These are phyloP conservation scores for Lunasporangiospora selenospora DNA, from an alignment of 192 early-diverging fungal genomes.

Conservation along the genomic window DNA sequence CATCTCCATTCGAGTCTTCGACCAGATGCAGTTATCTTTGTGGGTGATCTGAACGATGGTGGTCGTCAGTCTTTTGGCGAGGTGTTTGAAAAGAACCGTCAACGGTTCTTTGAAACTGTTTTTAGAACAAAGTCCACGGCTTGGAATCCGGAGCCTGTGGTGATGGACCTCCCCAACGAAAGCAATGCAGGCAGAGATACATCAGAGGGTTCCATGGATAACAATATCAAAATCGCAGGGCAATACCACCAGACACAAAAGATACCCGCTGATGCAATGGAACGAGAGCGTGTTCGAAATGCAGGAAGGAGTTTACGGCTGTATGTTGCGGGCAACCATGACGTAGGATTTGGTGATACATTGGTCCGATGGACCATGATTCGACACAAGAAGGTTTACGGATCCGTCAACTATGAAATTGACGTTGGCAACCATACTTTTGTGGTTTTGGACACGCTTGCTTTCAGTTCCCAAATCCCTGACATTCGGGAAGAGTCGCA, in stretches of 20 bases:
- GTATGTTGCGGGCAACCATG: constrained; percentile 91
- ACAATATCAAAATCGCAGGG: constrained; percentile 23
- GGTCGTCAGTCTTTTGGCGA: constrained; percentile 62
- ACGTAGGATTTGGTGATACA: constrained; percentile 82
- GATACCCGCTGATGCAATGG: constrained; percentile 4
- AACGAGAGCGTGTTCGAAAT: constrained; percentile 14
- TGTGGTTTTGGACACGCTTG: constrained; percentile 80
- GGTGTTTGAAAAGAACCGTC: constrained; percentile 34
- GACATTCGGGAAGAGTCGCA: constrained; percentile 55
- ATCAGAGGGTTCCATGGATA: constrained; percentile 51
- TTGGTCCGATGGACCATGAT: constrained; percentile 48
- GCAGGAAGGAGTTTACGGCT: constrained; percentile 49
- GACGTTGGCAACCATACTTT: constrained; percentile 66
- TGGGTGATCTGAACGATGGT: constrained; percentile 91
- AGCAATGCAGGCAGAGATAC: background rate
- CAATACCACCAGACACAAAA: constrained; percentile 10
- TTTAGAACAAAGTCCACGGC: constrained; percentile 9
- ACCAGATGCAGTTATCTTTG: constrained; percentile 73
- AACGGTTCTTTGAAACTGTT: constrained; percentile 21
- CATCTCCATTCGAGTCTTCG: constrained; percentile 58
- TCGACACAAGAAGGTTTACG: constrained; percentile 59
- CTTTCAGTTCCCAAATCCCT: constrained; percentile 57
- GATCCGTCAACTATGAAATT: constrained; percentile 62
- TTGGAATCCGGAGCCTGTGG: constrained; percentile 14
- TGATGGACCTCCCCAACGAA: constrained; percentile 13